A percentile compares a stretch with the other conserved stretches of the same genome.
phyloP scores from a whole-genome alignment of 1,284 basidiomycete species.

The Leccinum subspadiceum region DNA sequence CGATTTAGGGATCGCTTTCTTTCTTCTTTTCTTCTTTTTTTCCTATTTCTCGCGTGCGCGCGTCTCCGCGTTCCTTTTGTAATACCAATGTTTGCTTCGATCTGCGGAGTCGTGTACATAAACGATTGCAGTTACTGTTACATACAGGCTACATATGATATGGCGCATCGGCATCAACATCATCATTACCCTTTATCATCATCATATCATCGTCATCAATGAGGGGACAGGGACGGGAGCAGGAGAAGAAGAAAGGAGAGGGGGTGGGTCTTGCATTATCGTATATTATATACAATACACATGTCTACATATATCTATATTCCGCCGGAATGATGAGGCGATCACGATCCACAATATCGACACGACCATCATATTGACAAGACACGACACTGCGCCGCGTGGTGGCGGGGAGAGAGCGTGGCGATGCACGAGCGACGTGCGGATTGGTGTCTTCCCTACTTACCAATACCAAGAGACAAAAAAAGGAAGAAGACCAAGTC shows the following conservation, averaged over 20 bases:
- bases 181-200: background rate
- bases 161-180: background rate
- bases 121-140: background rate
- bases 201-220: background rate
- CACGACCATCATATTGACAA: background rate
- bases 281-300: background rate
- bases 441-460: background rate
- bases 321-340: background rate
- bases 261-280: background rate
- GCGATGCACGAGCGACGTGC: background rate
- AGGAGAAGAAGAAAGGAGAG: background rate
- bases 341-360: conserved; percentile 12
- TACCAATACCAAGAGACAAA: background rate
- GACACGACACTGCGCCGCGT: background rate
- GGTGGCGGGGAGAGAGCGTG: background rate
- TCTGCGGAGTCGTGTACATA: conserved; percentile 25
- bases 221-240: background rate
- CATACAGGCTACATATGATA: background rate
- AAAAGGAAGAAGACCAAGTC: background rate
- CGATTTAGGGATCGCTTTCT: conserved; percentile 2
- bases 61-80: background rate
- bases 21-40: background rate
- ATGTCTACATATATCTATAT: background rate
- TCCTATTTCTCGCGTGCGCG: background rate
- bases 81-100: conserved; percentile 14